A percentile compares a stretch with the other conserved stretches of the same genome.
These are phyloP conservation scores for Paramecium bursaria DNA, from an alignment of 73 alveolate genomes.

Conservation along the genomic window DNA sequence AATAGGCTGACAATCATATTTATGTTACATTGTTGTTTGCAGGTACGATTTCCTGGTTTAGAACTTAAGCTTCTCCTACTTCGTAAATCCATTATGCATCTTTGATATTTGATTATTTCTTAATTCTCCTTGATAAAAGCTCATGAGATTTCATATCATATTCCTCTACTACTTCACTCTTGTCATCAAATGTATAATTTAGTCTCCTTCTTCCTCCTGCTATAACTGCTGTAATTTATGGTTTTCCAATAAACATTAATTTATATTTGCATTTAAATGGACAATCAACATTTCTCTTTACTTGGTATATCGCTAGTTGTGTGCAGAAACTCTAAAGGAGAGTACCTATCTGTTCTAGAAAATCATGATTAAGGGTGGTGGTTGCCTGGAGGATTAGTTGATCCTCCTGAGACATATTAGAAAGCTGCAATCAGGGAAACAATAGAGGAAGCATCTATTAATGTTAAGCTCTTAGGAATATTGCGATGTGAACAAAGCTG, in stretches of 20 bases:
- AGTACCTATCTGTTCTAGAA: constrained; percentile 53
- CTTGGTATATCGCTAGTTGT: constrained; percentile 62
- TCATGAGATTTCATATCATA: constrained; percentile 95
- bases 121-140: constrained; percentile 76
- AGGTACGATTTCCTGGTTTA: constrained; percentile 14
- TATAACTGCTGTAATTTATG: constrained; percentile 53
- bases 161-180: constrained; percentile 96
- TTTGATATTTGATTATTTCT: constrained; percentile 89
- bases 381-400: constrained; percentile 71
- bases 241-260: constrained; percentile 43
- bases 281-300: not conserved
- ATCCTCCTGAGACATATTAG: constrained; percentile 65
- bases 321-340: constrained; percentile 58
- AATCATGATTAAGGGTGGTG: constrained; percentile 64
- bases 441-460: constrained; percentile 82
- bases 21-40: not conserved
- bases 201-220: constrained; percentile 87
- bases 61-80: constrained; percentile 92
- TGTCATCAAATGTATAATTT: constrained; percentile 84
- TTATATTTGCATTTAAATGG: too few relatives aligned
- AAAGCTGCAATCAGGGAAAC: constrained; percentile 82
- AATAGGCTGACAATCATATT: constrained; percentile 79
- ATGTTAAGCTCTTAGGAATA: constrained; percentile 75
- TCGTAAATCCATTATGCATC: constrained; percentile 96
- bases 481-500: constrained; percentile 75